These are phyloP conservation scores for Paecilomyces fulvus DNA, from an alignment of 2,329 filamentous ascomycete species.

Conservation along the genomic window DNA sequence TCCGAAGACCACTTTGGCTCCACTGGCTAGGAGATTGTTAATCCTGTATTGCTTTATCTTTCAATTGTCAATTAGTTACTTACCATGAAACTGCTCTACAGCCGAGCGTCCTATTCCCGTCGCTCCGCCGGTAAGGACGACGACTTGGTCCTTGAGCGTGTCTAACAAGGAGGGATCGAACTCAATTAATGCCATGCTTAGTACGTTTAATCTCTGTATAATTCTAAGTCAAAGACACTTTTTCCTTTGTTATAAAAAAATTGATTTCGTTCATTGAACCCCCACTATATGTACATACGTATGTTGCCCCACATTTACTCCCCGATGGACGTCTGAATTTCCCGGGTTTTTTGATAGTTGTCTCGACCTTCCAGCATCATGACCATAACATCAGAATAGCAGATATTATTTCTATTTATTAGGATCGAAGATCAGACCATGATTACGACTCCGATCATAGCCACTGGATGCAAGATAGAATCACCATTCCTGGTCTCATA, in stretches of 20 bases:
- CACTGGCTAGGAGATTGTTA: conserved; percentile 3
- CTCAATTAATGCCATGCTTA: conserved; percentile 10
- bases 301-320: background rate
- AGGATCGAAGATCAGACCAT: no score
- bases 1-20: conserved; percentile 7
- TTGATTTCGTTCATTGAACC: no score
- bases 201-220: conserved; percentile 1
- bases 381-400: background rate
- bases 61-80: background rate
- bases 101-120: conserved; percentile 19
- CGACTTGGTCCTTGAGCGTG: conserved; percentile 29
- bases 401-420: background rate
- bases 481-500: no score
- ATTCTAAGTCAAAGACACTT: no score
- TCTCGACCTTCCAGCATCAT: background rate
- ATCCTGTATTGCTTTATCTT: background rate
- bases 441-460: no score
- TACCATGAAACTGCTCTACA: conserved; percentile 10
- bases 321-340: background rate
- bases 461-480: background rate
- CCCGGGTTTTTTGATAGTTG: background rate
- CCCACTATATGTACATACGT: no score
- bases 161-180: conserved; percentile 9
- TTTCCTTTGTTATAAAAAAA: background rate
- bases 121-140: conserved; percentile 40